Conservation (phyloP, 192 early-diverging fungal species). For the Backusella mclennaniae region DNA sequence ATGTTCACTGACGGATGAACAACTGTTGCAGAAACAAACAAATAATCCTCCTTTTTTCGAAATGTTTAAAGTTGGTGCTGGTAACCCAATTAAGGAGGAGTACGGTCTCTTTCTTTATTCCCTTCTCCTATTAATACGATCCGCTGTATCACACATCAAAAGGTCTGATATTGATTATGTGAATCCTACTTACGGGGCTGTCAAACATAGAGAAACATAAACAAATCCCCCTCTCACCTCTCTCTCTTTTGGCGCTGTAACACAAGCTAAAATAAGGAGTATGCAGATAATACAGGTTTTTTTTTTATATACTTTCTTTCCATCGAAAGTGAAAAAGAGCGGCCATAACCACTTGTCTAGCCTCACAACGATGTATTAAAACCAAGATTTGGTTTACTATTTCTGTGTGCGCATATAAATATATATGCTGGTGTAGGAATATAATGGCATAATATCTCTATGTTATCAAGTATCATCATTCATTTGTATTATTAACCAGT, state of each 20-base stretch:
- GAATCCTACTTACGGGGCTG: neutral
- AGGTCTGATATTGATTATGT: neutral
- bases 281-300: neutral
- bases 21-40: too few species aligned
- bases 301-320: neutral
- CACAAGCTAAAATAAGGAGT: neutral
- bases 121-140: neutral
- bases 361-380: neutral
- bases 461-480: too few species aligned
- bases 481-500: neutral
- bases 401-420: too few species aligned
- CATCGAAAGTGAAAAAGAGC: neutral
- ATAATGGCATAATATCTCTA: too few species aligned
- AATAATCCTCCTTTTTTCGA: too few species aligned
- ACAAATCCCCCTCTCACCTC: neutral
- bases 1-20: too few species aligned
- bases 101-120: neutral
- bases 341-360: neutral
- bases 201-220: neutral
- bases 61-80: too few species aligned
- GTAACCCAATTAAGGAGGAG: too few species aligned
- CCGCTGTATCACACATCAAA: neutral
- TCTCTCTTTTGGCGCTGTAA: neutral
- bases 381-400: neutral
- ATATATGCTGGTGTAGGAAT: too few species aligned